A percentile compares a stretch with the other conserved stretches of the same genome.
These are phyloP conservation scores for Leucosporidium scottii DNA, from an alignment of 768 basidiomycete species.

Conservation along the genomic window DNA sequence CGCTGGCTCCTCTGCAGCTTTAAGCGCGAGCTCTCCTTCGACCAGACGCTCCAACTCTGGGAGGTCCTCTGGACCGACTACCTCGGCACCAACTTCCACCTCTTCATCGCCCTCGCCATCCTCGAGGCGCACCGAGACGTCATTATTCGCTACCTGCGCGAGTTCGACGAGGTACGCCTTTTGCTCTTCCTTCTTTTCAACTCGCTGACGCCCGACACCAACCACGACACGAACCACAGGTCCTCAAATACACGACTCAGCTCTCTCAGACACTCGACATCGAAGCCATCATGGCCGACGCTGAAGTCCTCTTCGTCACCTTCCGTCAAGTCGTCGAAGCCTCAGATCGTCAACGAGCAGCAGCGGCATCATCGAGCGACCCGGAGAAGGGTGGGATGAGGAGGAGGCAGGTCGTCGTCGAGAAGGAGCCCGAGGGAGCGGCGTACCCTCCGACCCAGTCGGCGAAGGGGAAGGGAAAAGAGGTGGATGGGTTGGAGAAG, in stretches of 20 bases:
- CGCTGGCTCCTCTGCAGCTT: constrained; percentile 52
- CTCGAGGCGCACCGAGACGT: constrained; percentile 93
- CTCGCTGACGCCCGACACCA: constrained; percentile 49
- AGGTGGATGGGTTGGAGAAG: too few species aligned
- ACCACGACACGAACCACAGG: constrained; percentile 45
- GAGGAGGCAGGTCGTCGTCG: too few species aligned
- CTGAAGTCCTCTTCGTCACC: constrained; percentile 90
- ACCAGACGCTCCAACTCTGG: constrained; percentile 84
- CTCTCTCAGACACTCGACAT: constrained; percentile 79
- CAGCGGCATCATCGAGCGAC: too few species aligned
- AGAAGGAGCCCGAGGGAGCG: too few species aligned
- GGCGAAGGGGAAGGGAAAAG: too few species aligned
- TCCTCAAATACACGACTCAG: constrained; percentile 75
- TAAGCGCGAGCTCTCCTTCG: constrained; percentile 87
- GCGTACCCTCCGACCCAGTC: too few species aligned
- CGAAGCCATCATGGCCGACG: constrained; percentile 89
- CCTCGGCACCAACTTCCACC: background rate
- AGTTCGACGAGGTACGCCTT: constrained; percentile 55
- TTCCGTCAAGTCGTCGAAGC: constrained; percentile 75
- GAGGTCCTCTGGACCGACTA: constrained; percentile 69
- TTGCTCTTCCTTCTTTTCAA: background rate
- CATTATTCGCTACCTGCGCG: constrained; percentile 86
- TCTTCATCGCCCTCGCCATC: constrained; percentile 63
- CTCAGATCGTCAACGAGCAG: background rate
- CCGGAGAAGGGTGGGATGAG: too few species aligned